A percentile compares a stretch with the other conserved stretches of the same genome.
phyloP scores from a whole-genome alignment of 305 asterid species.

The Ilex paraguariensis region DNA sequence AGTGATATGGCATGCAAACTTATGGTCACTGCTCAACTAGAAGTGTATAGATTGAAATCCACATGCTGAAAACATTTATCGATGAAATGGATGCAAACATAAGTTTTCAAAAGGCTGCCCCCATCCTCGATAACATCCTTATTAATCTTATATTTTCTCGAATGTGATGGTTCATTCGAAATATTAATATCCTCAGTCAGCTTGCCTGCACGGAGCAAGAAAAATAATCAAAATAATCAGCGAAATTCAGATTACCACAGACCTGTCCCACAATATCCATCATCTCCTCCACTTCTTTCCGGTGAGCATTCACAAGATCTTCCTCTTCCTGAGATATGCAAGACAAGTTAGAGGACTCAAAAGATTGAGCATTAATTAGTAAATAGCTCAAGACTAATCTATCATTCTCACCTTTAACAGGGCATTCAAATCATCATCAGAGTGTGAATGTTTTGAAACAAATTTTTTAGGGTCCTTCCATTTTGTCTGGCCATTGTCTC shows the following conservation, averaged over 20 bases:
- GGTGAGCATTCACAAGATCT: constrained; percentile 87
- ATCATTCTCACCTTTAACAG: constrained; percentile 27
- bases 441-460: constrained; percentile 46
- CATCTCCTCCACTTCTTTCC: constrained; percentile 95
- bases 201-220: not conserved
- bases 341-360: not conserved
- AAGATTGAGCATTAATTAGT: not conserved
- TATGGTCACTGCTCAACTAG: not conserved
- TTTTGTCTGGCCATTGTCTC: constrained; percentile 50
- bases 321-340: constrained; percentile 74
- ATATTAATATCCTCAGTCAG: too few species aligned
- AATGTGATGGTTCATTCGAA: too few species aligned
- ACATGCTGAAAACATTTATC: not conserved
- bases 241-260: constrained; percentile 13
- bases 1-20: not conserved
- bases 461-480: constrained; percentile 68
- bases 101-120: not conserved
- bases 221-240: not conserved
- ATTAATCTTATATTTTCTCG: too few species aligned
- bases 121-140: not conserved
- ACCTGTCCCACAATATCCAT: constrained; percentile 98
- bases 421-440: constrained; percentile 64
- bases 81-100: not conserved
- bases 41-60: not conserved
- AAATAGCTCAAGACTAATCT: not conserved